Percentiles rank a stretch among this genome's conserved stretches.
phyloP scores from a whole-genome alignment of 148 eudicot species.

The Heliosperma pusillum region DNA sequence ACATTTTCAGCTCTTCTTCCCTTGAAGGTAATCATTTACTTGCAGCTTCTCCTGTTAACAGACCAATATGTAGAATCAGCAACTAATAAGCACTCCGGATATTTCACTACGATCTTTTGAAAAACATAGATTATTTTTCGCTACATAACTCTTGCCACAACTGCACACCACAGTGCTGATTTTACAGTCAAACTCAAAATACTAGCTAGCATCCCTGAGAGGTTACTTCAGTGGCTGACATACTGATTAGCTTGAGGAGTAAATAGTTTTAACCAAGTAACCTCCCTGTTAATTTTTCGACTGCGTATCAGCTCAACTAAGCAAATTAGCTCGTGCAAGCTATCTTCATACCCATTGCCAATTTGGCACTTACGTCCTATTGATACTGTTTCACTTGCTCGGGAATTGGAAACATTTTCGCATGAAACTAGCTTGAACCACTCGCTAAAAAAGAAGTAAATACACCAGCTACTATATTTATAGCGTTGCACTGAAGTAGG shows the following conservation, averaged over 20 bases:
- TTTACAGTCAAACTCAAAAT: neutral
- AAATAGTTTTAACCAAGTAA: no score
- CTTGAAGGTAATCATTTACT: conserved; percentile 40
- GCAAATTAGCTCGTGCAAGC: no score
- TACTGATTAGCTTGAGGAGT: no score
- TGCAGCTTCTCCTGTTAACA: neutral
- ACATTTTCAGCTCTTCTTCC: conserved; percentile 60
- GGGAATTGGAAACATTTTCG: no score
- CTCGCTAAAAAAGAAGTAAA: neutral
- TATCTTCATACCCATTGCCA: no score
- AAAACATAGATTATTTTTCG: no score
- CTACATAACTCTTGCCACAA: neutral
- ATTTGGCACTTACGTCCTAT: no score
- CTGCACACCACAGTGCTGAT: neutral
- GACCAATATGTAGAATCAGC: neutral
- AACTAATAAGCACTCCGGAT: neutral
- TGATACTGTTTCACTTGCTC: no score
- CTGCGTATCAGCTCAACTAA: no score
- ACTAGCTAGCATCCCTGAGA: neutral
- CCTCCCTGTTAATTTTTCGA: no score
- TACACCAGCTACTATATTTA: neutral
- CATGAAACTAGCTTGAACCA: neutral
- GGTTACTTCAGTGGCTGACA: neutral
- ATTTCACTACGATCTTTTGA: neutral
- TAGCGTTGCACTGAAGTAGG: neutral